These are phyloP conservation scores for Nitzschia sp. DNA, from an alignment of 108 stramenopile genomes.

Conservation along the genomic window DNA sequence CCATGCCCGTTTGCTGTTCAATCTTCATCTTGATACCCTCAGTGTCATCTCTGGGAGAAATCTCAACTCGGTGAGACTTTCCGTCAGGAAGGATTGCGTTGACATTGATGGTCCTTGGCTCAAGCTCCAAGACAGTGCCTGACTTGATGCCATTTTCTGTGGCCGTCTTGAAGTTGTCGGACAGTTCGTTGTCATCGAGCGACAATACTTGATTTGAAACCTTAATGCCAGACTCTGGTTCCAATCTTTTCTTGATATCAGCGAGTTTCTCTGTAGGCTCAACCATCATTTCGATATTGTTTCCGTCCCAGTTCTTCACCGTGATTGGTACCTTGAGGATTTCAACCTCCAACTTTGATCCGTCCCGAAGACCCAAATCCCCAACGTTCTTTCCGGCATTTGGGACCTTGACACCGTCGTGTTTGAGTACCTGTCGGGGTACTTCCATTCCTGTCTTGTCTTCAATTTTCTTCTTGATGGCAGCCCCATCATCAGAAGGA, in stretches of 20 bases:
- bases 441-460: constrained; percentile 16
- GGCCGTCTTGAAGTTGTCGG: constrained; percentile 14
- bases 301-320: constrained; percentile 30
- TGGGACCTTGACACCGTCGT: constrained; percentile 22
- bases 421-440: constrained; percentile 18
- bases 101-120: constrained; percentile 14
- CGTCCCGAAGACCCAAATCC: constrained; percentile 20
- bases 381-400: constrained; percentile 2
- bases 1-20: constrained; percentile 13
- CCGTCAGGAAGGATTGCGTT: constrained; percentile 13
- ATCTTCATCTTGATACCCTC: constrained; percentile 20
- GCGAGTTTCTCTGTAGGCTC: constrained; percentile 23
- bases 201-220: constrained; percentile 48
- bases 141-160: constrained; percentile 23
- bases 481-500: constrained; percentile 15
- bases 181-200: constrained; percentile 50
- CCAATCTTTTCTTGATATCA: constrained; percentile 21
- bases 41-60: constrained; percentile 11
- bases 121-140: constrained; percentile 9
- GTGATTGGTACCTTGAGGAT: constrained; percentile 24
- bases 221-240: constrained; percentile 21
- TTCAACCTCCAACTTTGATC: constrained; percentile 14
- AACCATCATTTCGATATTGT: constrained; percentile 11
- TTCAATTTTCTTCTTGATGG: constrained; percentile 29
- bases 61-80: constrained; percentile 1